A percentile compares a stretch with the other conserved stretches of the same genome.
Conservation (phyloP, 345 rosid genomes). For the Murraya paniculata region DNA sequence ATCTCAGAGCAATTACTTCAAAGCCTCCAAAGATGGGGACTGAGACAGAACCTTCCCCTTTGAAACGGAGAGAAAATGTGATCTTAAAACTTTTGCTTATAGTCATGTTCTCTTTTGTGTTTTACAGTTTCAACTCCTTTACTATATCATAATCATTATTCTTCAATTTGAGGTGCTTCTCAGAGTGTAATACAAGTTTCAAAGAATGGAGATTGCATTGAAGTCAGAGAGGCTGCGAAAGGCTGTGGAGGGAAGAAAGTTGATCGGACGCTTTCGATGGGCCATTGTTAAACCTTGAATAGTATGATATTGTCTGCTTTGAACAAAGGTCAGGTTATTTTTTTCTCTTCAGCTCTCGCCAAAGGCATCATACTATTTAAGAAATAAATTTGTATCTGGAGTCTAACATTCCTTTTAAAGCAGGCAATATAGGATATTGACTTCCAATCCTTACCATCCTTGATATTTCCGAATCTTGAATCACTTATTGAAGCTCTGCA, state of each 20-base stretch:
- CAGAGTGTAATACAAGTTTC: slow-evolving; percentile 20
- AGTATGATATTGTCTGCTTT: not conserved
- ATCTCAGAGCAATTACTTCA: not conserved
- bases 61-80: not conserved
- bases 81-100: not conserved
- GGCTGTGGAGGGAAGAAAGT: slow-evolving; percentile 76
- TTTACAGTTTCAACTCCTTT: not conserved
- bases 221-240: slow-evolving; percentile 70
- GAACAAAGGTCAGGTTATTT: not conserved
- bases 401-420: not conserved
- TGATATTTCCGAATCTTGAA: not conserved
- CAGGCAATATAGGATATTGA: not conserved
- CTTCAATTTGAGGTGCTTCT: not conserved
- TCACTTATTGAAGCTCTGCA: too few relatives aligned
- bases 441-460: not conserved
- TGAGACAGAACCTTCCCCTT: not conserved
- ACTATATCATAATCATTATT: not conserved
- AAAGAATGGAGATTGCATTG: slow-evolving; percentile 70
- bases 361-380: not conserved
- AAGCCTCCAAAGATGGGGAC: not conserved
- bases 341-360: not conserved
- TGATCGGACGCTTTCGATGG: slow-evolving; percentile 91
- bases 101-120: not conserved
- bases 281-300: slow-evolving; percentile 16
- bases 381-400: not conserved